phyloP scores from a whole-genome alignment of 345 rosid genomes.

The Mallotus nudiflorus region DNA sequence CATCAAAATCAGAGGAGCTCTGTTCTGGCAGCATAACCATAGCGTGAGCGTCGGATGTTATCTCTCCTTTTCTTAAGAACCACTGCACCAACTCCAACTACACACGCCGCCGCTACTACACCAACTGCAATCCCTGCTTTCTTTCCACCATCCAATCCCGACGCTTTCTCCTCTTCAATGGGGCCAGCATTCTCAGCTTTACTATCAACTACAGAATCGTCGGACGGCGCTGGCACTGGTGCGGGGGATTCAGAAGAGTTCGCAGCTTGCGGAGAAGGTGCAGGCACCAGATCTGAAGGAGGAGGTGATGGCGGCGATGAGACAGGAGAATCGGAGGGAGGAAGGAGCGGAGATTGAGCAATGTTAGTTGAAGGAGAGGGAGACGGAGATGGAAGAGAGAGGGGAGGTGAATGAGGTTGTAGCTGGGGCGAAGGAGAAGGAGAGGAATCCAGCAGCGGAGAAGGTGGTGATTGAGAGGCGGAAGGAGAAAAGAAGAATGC shows the following conservation, averaged over 20 bases:
- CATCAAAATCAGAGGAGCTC: slow-evolving; percentile 64
- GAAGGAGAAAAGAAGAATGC: slow-evolving; percentile 17
- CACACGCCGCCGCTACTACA: slow-evolving; percentile 45
- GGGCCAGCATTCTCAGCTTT: too few species aligned
- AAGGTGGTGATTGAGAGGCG: neutral
- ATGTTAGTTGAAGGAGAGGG: slow-evolving; percentile 22
- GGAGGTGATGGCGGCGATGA: slow-evolving; percentile 34
- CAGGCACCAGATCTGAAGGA: slow-evolving; percentile 25
- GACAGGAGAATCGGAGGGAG: slow-evolving; percentile 28
- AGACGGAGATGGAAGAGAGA: slow-evolving; percentile 11
- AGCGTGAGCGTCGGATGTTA: slow-evolving; percentile 55
- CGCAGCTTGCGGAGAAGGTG: slow-evolving; percentile 21
- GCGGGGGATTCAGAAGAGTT: slow-evolving; percentile 29
- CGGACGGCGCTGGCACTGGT: slow-evolving; percentile 37
- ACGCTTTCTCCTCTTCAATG: slow-evolving; percentile 13
- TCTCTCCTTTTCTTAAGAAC: slow-evolving; percentile 70
- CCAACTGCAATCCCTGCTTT: slow-evolving; percentile 61
- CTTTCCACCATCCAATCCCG: slow-evolving; percentile 53
- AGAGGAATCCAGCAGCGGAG: slow-evolving; percentile 9
- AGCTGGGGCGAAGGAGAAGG: slow-evolving; percentile 19
- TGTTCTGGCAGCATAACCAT: slow-evolving; percentile 49
- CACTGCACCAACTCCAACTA: slow-evolving; percentile 50
- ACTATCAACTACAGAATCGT: too few species aligned
- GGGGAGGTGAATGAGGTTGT: neutral
- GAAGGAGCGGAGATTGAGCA: neutral